A percentile compares a stretch with the other conserved stretches of the same genome.
These are phyloP conservation scores for Mycena sp. DNA, from an alignment of 1,284 basidiomycete species.

Conservation along the genomic window DNA sequence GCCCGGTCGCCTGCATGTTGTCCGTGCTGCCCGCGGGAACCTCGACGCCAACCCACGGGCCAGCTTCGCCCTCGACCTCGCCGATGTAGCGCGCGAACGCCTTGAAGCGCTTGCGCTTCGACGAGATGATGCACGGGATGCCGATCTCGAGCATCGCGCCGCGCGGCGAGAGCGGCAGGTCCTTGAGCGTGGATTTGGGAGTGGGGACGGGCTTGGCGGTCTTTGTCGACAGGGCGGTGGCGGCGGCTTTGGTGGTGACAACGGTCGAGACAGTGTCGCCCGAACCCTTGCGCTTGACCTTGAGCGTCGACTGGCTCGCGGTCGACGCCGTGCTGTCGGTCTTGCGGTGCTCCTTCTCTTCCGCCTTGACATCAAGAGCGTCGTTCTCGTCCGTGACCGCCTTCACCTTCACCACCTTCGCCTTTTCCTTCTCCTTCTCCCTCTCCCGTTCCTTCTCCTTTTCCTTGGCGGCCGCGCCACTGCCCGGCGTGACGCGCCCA, in stretches of 20 bases:
- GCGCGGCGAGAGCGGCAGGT: constrained; percentile 42
- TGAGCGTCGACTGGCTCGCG: constrained; percentile 48
- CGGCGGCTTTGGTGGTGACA: constrained; percentile 32
- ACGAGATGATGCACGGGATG: constrained; percentile 91
- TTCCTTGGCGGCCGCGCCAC: constrained; percentile 21
- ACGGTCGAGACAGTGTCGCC: constrained; percentile 55
- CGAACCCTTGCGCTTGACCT: constrained; percentile 51
- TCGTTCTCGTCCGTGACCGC: too few relatives aligned
- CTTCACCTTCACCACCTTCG: neutral
- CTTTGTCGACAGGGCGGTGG: neutral
- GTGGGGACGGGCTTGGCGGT: constrained; percentile 6
- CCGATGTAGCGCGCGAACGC: constrained; percentile 92
- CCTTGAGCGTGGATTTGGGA: constrained; percentile 24
- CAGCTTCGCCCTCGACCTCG: constrained; percentile 78
- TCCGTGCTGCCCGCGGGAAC: constrained; percentile 73
- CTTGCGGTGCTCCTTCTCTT: constrained; percentile 51
- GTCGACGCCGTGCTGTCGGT: constrained; percentile 51
- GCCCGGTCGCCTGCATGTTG: constrained; percentile 49
- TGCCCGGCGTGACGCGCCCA: constrained; percentile 11
- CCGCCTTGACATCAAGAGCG: constrained; percentile 14
- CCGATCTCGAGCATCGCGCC: constrained; percentile 87
- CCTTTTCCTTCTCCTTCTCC: constrained; percentile 13
- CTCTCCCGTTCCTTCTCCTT: constrained; percentile 27
- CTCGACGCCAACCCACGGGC: constrained; percentile 94
- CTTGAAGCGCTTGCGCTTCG: constrained; percentile 83